These are phyloP conservation scores for Pyrenophora graminea DNA, from an alignment of 2,329 filamentous ascomycete species.

Conservation along the genomic window DNA sequence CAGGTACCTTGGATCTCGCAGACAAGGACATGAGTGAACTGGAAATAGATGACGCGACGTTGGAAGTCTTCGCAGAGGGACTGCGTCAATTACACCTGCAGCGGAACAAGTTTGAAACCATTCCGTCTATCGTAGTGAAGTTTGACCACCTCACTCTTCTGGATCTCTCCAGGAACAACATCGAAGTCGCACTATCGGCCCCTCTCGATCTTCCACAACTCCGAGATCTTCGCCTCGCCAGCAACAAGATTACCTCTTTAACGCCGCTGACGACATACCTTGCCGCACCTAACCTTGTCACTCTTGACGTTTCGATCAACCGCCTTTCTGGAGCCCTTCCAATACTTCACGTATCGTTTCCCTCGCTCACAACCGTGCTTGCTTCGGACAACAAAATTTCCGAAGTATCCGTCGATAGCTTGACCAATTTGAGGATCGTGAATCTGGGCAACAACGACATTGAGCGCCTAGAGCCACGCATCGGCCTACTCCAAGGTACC, in stretches of 20 bases:
- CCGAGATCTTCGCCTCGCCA: slow-evolving; percentile 74
- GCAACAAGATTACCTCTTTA: slow-evolving; percentile 71
- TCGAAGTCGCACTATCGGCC: slow-evolving; percentile 49
- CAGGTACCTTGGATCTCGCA: slow-evolving; percentile 51
- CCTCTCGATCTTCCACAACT: slow-evolving; percentile 72
- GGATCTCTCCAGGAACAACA: slow-evolving; percentile 77
- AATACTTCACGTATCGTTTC: slow-evolving; percentile 67
- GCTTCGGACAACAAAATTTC: slow-evolving; percentile 79
- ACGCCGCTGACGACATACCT: slow-evolving; percentile 68
- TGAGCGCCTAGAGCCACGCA: slow-evolving; percentile 74
- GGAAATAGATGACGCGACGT: slow-evolving; percentile 43
- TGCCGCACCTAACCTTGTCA: slow-evolving; percentile 73
- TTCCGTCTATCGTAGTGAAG: slow-evolving; percentile 73
- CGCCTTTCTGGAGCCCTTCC: slow-evolving; percentile 72
- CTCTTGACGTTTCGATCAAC: slow-evolving; percentile 82
- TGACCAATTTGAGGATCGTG: slow-evolving; percentile 74
- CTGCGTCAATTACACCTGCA: slow-evolving; percentile 69
- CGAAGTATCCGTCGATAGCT: slow-evolving; percentile 71
- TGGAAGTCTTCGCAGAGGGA: slow-evolving; percentile 53
- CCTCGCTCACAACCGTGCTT: slow-evolving; percentile 70
- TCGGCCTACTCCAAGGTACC: slow-evolving; percentile 74
- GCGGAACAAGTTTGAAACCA: slow-evolving; percentile 71
- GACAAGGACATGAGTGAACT: slow-evolving; percentile 47
- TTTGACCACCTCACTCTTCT: slow-evolving; percentile 71
- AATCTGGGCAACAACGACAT: slow-evolving; percentile 88